These are phyloP conservation scores for Guadua angustifolia DNA, from an alignment of 176 grass and related monocot species.

Conservation along the genomic window DNA sequence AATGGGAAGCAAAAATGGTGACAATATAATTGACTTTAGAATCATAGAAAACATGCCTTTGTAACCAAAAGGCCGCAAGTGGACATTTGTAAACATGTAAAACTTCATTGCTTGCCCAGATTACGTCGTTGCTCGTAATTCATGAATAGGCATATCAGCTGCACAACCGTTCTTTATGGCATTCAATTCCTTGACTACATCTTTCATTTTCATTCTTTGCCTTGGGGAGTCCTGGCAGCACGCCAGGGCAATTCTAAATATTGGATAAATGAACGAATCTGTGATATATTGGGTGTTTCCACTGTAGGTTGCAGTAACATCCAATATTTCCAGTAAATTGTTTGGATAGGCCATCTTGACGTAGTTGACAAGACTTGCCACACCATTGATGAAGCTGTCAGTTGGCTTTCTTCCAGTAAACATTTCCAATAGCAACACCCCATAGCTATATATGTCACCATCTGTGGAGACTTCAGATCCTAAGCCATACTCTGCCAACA, in stretches of 20 bases:
- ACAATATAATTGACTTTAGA: no score
- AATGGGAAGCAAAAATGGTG: neutral
- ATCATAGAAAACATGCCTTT: neutral
- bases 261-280: constrained; percentile 10
- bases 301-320: constrained; percentile 33
- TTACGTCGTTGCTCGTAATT: neutral
- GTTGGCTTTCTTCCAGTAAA: constrained; percentile 57
- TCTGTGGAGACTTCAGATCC: constrained; percentile 41
- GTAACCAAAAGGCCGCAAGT: no score
- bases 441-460: constrained; percentile 57
- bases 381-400: neutral
- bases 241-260: constrained; percentile 23
- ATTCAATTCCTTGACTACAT: constrained; percentile 25
- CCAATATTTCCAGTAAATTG: constrained; percentile 36
- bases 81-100: no score
- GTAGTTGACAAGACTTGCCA: constrained; percentile 32
- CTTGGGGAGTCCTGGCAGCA: constrained; percentile 30
- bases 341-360: constrained; percentile 45
- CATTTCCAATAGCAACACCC: constrained; percentile 51
- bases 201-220: constrained; percentile 23
- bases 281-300: constrained; percentile 23
- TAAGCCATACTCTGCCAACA: constrained; percentile 45
- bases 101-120: neutral
- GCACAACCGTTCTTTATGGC: constrained; percentile 25
- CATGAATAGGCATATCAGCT: neutral